Evolutionary conservation across 1,139 yeast genomes (phyloP).

Genomic region (Yamadazyma trypodendri): DNA sequence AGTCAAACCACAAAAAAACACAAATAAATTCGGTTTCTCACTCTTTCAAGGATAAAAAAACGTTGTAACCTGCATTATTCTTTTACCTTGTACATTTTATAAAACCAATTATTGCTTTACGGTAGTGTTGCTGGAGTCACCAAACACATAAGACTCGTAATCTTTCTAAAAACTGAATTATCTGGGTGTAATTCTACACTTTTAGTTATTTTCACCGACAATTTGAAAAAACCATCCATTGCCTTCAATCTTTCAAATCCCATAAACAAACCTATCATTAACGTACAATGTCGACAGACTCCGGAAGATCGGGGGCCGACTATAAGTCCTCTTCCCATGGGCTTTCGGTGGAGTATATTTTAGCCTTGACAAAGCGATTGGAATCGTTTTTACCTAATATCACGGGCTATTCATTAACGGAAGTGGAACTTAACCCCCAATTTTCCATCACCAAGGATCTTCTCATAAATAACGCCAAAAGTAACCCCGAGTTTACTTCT

Average conservation of each 20-base stretch:
- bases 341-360: conserved; percentile 16
- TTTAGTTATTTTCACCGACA: too few relatives aligned
- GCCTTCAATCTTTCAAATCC: too few relatives aligned
- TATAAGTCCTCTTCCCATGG: neutral
- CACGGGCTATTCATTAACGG: conserved; percentile 42
- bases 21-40: conserved; percentile 1
- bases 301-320: neutral
- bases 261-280: neutral
- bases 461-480: conserved; percentile 23
- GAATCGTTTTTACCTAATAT: conserved; percentile 38
- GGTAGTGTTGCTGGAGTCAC: neutral
- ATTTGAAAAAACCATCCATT: too few relatives aligned
- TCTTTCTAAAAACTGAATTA: neutral
- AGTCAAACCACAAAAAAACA: neutral
- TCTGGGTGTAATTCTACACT: too few relatives aligned
- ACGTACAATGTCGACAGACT: neutral
- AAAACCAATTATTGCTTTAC: neutral
- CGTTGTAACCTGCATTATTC: conserved; percentile 1
- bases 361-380: conserved; percentile 26
- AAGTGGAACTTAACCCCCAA: conserved; percentile 45
- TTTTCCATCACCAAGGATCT: conserved; percentile 32
- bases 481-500: neutral
- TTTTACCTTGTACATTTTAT: neutral
- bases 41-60: conserved; percentile 3
- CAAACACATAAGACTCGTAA: neutral